phyloP scores from a whole-genome alignment of 768 basidiomycete species.

The Zangia roseola region DNA sequence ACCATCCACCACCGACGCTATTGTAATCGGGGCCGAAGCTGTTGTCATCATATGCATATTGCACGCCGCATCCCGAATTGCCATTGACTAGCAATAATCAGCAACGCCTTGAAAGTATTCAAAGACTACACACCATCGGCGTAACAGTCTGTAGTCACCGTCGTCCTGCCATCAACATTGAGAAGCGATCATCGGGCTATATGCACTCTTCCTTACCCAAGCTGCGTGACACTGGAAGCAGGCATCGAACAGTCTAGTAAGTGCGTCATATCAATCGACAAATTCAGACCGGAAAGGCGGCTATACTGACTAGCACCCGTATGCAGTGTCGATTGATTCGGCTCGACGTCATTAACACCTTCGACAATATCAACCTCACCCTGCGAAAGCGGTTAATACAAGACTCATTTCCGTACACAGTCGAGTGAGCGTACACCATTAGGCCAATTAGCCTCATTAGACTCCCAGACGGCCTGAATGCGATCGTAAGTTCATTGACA shows the following conservation, averaged over 20 bases:
- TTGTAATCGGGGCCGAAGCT: slow-evolving; percentile 33
- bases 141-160: slow-evolving; percentile 24
- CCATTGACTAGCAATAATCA: slow-evolving; percentile 20
- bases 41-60: slow-evolving; percentile 19
- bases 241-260: slow-evolving; percentile 29
- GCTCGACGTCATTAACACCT: slow-evolving; percentile 51
- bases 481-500: slow-evolving; percentile 4
- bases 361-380: slow-evolving; percentile 34
- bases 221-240: slow-evolving; percentile 16
- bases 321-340: slow-evolving; percentile 56
- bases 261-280: neutral
- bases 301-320: slow-evolving; percentile 43
- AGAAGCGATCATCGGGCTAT: neutral
- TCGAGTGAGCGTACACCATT: slow-evolving; percentile 13
- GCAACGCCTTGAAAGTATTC: neutral
- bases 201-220: slow-evolving; percentile 19
- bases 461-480: slow-evolving; percentile 31
- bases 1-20: slow-evolving; percentile 41
- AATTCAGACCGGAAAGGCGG: neutral
- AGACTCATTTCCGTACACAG: neutral
- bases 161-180: slow-evolving; percentile 13
- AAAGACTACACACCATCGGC: slow-evolving; percentile 12
- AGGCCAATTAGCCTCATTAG: slow-evolving; percentile 24
- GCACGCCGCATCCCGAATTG: slow-evolving; percentile 40
- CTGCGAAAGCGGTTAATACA: slow-evolving; percentile 12